Evolutionary conservation across 225 moss, liverwort and hornwort genomes (phyloP).

Genomic region (Marchantia polymorpha): DNA sequence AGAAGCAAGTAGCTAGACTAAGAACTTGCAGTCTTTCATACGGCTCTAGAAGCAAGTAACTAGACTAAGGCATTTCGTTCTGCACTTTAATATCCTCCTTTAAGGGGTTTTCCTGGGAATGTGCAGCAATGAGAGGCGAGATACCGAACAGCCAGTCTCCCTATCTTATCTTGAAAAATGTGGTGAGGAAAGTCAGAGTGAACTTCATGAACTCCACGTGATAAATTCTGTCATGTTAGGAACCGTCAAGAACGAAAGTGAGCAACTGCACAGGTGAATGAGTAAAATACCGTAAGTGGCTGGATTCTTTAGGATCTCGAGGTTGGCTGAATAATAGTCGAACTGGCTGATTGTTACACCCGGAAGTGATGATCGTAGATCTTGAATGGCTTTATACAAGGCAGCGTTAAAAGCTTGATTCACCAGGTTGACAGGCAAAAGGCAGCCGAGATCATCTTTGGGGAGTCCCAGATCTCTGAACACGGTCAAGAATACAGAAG

Average conservation of each 20-base stretch:
- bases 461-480: neutral
- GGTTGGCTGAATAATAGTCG: slow-evolving; percentile 29
- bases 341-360: slow-evolving; percentile 26
- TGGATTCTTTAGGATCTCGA: slow-evolving; percentile 31
- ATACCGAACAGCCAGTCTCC: too few species aligned
- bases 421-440: slow-evolving; percentile 10
- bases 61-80: too few species aligned
- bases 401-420: slow-evolving; percentile 23
- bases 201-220: neutral
- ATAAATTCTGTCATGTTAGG: too few species aligned
- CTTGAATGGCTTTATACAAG: slow-evolving; percentile 11
- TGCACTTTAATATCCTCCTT: too few species aligned
- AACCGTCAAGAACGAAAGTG: too few species aligned
- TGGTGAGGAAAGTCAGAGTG: neutral
- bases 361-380: slow-evolving; percentile 18
- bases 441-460: slow-evolving; percentile 28
- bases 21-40: too few species aligned
- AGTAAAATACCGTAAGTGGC: slow-evolving; percentile 34
- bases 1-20: too few species aligned
- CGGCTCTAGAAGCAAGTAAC: too few species aligned
- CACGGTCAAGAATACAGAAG: slow-evolving; percentile 6
- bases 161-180: too few species aligned
- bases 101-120: too few species aligned
- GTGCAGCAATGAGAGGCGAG: too few species aligned
- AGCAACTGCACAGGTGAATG: too few species aligned